Evolutionary conservation across 106 monocot genomes (phyloP).

Genomic region (Triglochin maritima): DNA sequence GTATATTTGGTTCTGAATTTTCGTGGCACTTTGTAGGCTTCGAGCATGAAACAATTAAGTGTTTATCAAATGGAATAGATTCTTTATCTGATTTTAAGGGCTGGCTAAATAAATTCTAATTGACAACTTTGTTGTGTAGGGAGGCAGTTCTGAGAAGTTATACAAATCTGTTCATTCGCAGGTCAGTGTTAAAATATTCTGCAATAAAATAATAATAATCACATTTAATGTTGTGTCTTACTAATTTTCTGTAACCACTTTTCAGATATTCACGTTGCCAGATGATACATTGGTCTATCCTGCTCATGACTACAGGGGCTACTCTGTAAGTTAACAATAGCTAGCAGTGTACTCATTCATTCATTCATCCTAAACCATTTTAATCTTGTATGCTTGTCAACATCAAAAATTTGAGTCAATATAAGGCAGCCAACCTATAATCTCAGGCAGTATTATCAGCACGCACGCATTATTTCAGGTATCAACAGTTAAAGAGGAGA

Average conservation of each 20-base stretch:
- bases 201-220: neutral
- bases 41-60: neutral
- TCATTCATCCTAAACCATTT: too few species aligned
- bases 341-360: too few species aligned
- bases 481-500: constrained; percentile 83
- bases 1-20: constrained; percentile 12
- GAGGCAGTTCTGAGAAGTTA: constrained; percentile 64
- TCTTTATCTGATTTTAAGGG: neutral
- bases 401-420: too few species aligned
- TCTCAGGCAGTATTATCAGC: too few species aligned
- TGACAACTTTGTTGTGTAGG: constrained; percentile 27
- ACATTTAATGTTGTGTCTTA: constrained; percentile 1
- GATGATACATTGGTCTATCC: constrained; percentile 83
- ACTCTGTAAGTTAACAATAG: constrained; percentile 39
- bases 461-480: constrained; percentile 26
- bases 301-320: constrained; percentile 96
- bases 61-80: neutral
- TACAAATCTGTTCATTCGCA: constrained; percentile 88
- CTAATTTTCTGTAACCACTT: neutral
- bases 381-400: too few species aligned
- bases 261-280: constrained; percentile 86
- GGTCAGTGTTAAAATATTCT: constrained; percentile 29
- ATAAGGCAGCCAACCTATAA: too few species aligned
- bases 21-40: too few species aligned
- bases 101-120: too few species aligned